phyloP scores from a whole-genome alignment of 2,329 filamentous ascomycete genomes.

The Shiraia bambusicola region DNA sequence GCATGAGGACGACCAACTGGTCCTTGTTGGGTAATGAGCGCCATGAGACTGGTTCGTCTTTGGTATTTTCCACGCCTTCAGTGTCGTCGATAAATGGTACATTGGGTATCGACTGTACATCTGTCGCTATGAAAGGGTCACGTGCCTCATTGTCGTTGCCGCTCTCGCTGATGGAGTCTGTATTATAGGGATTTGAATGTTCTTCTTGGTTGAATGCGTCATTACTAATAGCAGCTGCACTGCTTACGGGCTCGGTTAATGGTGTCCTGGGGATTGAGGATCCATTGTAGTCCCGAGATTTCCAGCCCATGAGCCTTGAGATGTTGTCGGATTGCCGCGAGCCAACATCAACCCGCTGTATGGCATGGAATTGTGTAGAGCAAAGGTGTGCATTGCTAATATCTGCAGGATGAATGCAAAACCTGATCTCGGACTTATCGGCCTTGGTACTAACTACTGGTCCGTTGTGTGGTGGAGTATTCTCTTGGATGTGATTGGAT shows the following conservation, averaged over 20 bases:
- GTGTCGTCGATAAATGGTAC: constrained; percentile 23
- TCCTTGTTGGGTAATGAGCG: constrained; percentile 71
- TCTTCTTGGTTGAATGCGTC: constrained; percentile 1
- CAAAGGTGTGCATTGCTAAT: background rate
- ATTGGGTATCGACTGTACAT: constrained; percentile 15
- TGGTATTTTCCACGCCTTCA: constrained; percentile 26
- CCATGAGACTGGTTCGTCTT: constrained; percentile 64
- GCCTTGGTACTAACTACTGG: constrained; percentile 1
- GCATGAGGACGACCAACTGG: constrained; percentile 74
- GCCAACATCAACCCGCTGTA: constrained; percentile 2
- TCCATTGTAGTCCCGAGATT: constrained; percentile 1
- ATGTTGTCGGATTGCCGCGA: background rate
- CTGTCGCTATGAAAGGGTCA: constrained; percentile 25
- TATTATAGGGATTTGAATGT: background rate
- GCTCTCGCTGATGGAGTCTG: background rate
- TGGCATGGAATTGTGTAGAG: background rate
- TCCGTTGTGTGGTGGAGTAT: background rate
- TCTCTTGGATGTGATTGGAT: constrained; percentile 1
- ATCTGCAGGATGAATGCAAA: background rate
- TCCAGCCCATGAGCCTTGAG: constrained; percentile 3
- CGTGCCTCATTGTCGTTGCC: constrained; percentile 9
- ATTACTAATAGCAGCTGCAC: background rate
- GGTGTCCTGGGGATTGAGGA: constrained; percentile 1
- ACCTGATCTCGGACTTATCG: background rate
- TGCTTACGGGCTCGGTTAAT: constrained; percentile 3